Evolutionary conservation across 306 rosid species (phyloP), one percentile per base, ranked within the genome.

Genomic region (Citrullus amarus): DNA sequence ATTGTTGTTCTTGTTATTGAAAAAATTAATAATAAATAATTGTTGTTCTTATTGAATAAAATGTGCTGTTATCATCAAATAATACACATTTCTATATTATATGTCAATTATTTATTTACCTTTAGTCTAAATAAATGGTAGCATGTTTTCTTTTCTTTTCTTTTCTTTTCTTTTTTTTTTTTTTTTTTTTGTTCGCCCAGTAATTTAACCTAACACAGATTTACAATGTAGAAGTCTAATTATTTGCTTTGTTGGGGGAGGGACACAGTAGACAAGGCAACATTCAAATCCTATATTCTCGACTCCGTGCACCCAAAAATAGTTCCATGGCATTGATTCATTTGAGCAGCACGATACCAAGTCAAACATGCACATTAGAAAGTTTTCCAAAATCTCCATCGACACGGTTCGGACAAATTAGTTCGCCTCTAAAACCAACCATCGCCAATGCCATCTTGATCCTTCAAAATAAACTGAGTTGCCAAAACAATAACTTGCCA

Each of bases 281-380:
- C 39, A 4, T 4, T 36, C 39, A 62, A 48, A 46, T 18, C 68
- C 91, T 94, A 94, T 82, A 94, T 90, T 81, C 85, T 92, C 86
- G 89, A 85, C 80, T 76, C 85, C 20, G 95, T 88, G 86, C 97
- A 90, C 76, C 98, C 98, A 85, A 86, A 86, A 83, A 94, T 83
- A 55, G 95, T 87, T 79, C 97, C 98, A 15, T 84, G 87, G 79
- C 97, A 92, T 81, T 85, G 80, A 5, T 95, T 92, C 98, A 91
- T 94, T 1, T 88, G 88, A 83, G 96, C 90, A 79, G 84, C 93
- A 74, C 75, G 84, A 70, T 86, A 90, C 98, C 97, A 92, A 39
- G 87, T 79, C 63, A 92, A 81, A 92, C 87, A 81, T 94, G 95
- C 36, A 92, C 96, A 55, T 88, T 90, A 10, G 93, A 86, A 82